Conservation (phyloP, 2,329 filamentous ascomycete species). For the Verticillium nubilum region DNA sequence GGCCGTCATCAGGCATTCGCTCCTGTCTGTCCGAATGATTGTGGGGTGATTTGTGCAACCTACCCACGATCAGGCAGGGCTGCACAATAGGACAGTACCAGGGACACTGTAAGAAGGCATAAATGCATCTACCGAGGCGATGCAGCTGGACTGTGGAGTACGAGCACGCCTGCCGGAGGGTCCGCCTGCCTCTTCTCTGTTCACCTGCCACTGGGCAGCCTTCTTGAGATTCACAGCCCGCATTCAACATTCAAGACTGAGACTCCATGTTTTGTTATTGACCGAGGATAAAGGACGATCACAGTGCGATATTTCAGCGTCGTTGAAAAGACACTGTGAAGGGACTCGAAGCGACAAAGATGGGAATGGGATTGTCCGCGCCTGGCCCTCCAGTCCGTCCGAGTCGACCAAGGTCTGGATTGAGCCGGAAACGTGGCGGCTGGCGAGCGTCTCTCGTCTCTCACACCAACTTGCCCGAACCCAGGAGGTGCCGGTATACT, state of each 20-base stretch:
- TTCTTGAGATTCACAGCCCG: background rate
- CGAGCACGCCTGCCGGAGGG: background rate
- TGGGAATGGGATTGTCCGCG: background rate
- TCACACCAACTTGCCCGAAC: background rate
- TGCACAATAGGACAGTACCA: background rate
- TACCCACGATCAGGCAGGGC: background rate
- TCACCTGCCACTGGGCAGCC: background rate
- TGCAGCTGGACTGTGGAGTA: background rate
- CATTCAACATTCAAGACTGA: background rate
- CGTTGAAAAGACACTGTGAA: background rate
- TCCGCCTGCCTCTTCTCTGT: background rate
- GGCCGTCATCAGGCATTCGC: background rate
- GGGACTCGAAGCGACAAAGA: background rate
- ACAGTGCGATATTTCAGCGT: too few species aligned
- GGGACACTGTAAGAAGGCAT: background rate
- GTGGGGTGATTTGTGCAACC: background rate
- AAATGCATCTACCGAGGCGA: background rate
- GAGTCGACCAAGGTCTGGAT: background rate
- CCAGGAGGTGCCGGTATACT: background rate
- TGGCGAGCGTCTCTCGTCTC: background rate
- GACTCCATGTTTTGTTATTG: background rate
- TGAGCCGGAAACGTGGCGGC: slow-evolving; percentile 1
- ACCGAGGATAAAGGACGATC: background rate
- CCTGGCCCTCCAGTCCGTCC: slow-evolving; percentile 1
- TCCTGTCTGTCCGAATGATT: background rate